Base-by-base conservation (phyloP, 2,329 filamentous ascomycete genomes). In the Alternaria gansuensis region DNA sequence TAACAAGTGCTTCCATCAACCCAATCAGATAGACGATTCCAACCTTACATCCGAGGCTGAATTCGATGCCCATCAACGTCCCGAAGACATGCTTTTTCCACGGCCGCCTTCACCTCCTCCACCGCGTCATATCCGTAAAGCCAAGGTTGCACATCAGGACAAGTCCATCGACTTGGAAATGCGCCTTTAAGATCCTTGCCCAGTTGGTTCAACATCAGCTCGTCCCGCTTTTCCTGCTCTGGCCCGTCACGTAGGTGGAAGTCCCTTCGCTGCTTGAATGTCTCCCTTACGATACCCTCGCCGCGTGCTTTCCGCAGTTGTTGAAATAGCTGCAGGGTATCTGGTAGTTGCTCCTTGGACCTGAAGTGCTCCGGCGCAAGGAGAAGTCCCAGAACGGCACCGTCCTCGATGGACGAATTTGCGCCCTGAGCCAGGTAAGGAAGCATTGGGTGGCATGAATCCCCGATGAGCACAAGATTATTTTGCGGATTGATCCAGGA, bases 391-490 rank as follows among this genome's bases (percentile, higher is more conserved):
- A 91, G 75, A 0, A 89, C 87, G 0, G 88, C 87, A 0, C 88
- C 88, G 52, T 91, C 89, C 69, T 91, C 88, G 1, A 91, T 79
- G 0, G 85, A 84, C 0, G 84, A 87, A 68, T 90, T 90, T 13
- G 88, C 88, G 0, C 89, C 72, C 49, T 76, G 72, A 3, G 74
- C 71, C 1, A 75, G 63, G 46, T 77, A 77, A 2, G 71, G 72
- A 4, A 77, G 67, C 71, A 76, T 77, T 3, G 73, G 73, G 48
- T 77, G 72, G 39, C 70, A 76, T 1, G 74, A 65, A 39, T 77
- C 73, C 44, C 73, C 72, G 41, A 68, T 65, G n/a, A 70, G 61
- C 6, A 88, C 73, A 87, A 89, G 0, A 85, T 88, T 28, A 87
- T 79, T 63, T 86, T 69, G 59, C 85, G 3, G 39, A 56, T 68